Evolutionary conservation across 768 basidiomycete genomes (phyloP).

Genomic region (Xerocomellus dryophilus): DNA sequence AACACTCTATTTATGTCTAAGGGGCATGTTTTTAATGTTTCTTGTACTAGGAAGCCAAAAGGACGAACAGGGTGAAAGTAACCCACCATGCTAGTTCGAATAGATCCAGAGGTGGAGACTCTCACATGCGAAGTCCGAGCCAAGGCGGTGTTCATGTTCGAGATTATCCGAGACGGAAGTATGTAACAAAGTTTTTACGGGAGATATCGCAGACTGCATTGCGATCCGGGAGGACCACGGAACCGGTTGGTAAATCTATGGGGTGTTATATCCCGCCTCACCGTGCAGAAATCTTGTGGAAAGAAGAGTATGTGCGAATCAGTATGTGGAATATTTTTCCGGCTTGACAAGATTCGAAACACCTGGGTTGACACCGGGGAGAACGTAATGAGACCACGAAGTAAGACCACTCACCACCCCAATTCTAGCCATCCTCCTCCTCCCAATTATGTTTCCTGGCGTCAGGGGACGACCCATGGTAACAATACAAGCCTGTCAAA

Average conservation of each 20-base stretch:
- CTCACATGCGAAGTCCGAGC: background rate
- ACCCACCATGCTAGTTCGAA: background rate
- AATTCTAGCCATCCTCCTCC: slow-evolving; percentile 56
- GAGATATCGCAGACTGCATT: background rate
- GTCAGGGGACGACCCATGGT: slow-evolving; percentile 57
- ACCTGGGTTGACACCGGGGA: background rate
- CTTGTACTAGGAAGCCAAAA: background rate
- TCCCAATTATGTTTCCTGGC: slow-evolving; percentile 59
- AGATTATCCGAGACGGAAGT: background rate
- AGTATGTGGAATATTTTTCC: background rate
- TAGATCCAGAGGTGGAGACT: background rate
- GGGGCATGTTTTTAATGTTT: background rate
- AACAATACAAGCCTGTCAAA: slow-evolving; percentile 63
- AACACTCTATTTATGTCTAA: background rate
- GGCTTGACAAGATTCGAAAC: background rate
- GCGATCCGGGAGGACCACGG: slow-evolving; percentile 6
- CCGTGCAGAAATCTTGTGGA: slow-evolving; percentile 24
- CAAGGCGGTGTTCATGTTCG: background rate
- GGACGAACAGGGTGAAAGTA: background rate
- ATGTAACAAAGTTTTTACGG: slow-evolving; percentile 4
- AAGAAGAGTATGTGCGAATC: background rate
- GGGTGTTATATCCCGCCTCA: slow-evolving; percentile 31
- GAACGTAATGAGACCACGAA: background rate
- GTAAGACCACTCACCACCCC: slow-evolving; percentile 50
- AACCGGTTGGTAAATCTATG: slow-evolving; percentile 13